Base-by-base conservation (phyloP, 805 yeast genomes). In the Scheffersomyces spartinae region DNA sequence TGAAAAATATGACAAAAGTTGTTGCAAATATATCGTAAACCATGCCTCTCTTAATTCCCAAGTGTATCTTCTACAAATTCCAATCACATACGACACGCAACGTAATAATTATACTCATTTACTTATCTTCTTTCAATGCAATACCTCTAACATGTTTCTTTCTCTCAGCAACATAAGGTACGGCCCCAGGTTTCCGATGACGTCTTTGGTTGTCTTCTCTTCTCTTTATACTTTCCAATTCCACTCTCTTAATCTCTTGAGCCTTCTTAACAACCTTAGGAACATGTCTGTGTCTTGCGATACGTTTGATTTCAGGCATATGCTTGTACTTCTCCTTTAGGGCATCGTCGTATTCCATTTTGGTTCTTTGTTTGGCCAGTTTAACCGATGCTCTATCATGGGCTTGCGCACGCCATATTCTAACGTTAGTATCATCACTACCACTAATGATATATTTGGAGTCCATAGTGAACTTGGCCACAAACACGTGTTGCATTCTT, bases 261-360 rank as follows among this genome's bases (percentile, higher is more conserved):
- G 96, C 95, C 52, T 78, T 82, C 69, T 86, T 88, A 38, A 91
- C 71, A 25, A 78, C 81, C 31, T 60, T 59, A 13, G 99, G 98
- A 27, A 88, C 64, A 48, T 91, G 96, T 51, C 98, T 74, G 56
- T 91, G 97, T 52, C 86, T 73, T 15, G 84, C 60, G 34, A 91
- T 91, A 42, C 96, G 69, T 45, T 72, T 73, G 44, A 91, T 79
- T 53, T 91, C 98, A 1, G 98, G 98, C 97, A 91, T 86, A 58
- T 77, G 76, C 58, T 82, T 82, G 65, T 71, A 91, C 47, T 95
- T 70, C 45, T 88, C 94, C 54, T 86, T 86, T 52, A 91, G 68
- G 25, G 93, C 88, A 27, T 72, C 81, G 49, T 84, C 94, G 54
- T 91, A 88, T 52, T 88, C 95, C 41, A 85, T 59, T 52, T 83